A percentile compares a stretch with the other conserved stretches of the same genome.
Evolutionary conservation across 805 yeast species (phyloP).

Genomic region (Suhomyces faveliae): DNA sequence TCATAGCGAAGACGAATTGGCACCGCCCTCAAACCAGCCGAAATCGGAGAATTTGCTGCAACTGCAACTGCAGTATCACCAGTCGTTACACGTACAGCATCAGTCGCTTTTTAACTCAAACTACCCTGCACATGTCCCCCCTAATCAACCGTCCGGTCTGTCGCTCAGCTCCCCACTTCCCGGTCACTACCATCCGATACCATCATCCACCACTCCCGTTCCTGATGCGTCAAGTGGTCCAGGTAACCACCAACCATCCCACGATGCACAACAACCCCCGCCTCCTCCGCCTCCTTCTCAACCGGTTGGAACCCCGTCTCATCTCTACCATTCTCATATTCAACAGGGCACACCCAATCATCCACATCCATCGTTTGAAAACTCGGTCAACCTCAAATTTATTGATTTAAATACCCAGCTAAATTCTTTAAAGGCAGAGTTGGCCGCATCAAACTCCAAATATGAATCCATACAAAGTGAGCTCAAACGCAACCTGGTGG

Average conservation of each 20-base stretch:
- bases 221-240: constrained; percentile 3
- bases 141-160: background rate
- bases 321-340: background rate
- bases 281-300: constrained; percentile 1
- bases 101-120: constrained; percentile 2
- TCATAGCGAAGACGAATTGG: constrained; percentile 5
- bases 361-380: constrained; percentile 13
- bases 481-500: constrained; percentile 49
- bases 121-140: constrained; percentile 3
- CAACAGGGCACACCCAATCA: constrained; percentile 1
- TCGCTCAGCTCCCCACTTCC: background rate
- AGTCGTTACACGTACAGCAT: constrained; percentile 11
- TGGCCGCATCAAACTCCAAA: constrained; percentile 41
- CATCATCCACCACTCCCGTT: constrained; percentile 3
- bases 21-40: background rate
- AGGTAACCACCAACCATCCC: background rate
- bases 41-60: constrained; percentile 4
- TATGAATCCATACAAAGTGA: constrained; percentile 51
- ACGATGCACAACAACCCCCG: constrained; percentile 1
- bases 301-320: constrained; percentile 2
- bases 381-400: constrained; percentile 22
- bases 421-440: constrained; percentile 40
- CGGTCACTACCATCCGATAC: background rate
- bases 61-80: constrained; percentile 15
- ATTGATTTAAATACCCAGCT: constrained; percentile 40